Evolutionary conservation across 2,329 filamentous ascomycete species (phyloP).

Genomic region (Ophiostoma ulmi): DNA sequence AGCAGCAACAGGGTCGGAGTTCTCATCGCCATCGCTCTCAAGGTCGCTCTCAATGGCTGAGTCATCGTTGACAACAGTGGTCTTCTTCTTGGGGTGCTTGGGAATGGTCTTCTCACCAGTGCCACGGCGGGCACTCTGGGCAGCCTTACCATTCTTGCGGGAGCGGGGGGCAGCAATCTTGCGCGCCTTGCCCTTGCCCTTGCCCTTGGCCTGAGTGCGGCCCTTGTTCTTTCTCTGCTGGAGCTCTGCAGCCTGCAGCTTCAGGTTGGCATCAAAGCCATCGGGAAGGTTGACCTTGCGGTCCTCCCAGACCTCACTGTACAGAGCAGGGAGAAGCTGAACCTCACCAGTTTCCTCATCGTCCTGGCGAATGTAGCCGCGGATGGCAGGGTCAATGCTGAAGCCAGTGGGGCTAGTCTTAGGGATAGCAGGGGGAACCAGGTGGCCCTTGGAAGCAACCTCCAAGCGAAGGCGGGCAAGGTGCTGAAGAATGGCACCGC

Average conservation of each 20-base stretch:
- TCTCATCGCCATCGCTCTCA: no score
- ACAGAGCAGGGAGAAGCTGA: neutral
- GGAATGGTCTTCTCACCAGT: neutral
- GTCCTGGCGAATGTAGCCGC: slow-evolving; percentile 2
- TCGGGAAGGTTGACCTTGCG: slow-evolving; percentile 10
- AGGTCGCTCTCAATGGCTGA: no score
- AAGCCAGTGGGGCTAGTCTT: neutral
- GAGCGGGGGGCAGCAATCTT: neutral
- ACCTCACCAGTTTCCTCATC: neutral
- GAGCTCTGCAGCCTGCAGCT: neutral
- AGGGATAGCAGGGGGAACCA: neutral
- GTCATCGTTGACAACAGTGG: neutral
- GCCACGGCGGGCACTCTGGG: neutral
- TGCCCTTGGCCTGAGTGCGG: neutral
- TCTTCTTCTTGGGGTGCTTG: neutral
- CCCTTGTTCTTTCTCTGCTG: neutral
- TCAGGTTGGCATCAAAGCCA: neutral
- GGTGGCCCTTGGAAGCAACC: neutral
- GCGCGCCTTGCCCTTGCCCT: neutral
- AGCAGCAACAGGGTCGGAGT: neutral
- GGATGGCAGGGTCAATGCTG: neutral
- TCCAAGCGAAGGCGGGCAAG: neutral
- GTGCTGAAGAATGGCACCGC: neutral
- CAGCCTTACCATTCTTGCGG: neutral
- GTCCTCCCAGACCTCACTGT: neutral